These are phyloP conservation scores for Rhizopogon roseolus DNA, from an alignment of 768 basidiomycete genomes.

Conservation along the genomic window DNA sequence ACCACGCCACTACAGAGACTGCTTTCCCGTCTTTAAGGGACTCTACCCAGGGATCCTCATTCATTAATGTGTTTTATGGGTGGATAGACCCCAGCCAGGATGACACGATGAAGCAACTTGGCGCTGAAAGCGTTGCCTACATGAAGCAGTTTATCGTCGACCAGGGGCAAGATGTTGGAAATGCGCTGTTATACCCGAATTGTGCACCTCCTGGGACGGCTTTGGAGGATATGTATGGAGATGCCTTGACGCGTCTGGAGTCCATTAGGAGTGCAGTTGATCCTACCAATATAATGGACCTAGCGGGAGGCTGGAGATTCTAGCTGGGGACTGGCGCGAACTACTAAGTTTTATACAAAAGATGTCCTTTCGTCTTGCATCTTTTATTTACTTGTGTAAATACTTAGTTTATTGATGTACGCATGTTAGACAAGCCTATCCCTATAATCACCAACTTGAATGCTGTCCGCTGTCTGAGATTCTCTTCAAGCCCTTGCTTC, in stretches of 20 bases:
- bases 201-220: slow-evolving; percentile 55
- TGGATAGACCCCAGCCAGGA: slow-evolving; percentile 37
- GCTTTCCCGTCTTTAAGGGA: slow-evolving; percentile 46
- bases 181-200: slow-evolving; percentile 50
- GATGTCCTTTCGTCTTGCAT: no score
- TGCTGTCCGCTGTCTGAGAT: no score
- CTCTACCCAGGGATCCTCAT: slow-evolving; percentile 26
- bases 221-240: slow-evolving; percentile 46
- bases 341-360: no score
- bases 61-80: slow-evolving; percentile 43
- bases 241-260: slow-evolving; percentile 36
- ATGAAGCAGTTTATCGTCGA: slow-evolving; percentile 30
- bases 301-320: slow-evolving; percentile 65
- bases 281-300: slow-evolving; percentile 57
- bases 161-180: slow-evolving; percentile 35
- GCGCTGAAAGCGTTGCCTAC: slow-evolving; percentile 31
- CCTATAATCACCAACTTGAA: no score
- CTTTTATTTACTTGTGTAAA: no score
- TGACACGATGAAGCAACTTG: slow-evolving; percentile 34
- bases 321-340: background rate
- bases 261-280: slow-evolving; percentile 43
- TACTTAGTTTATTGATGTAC: no score
- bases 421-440: no score
- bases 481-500: no score
- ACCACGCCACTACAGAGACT: slow-evolving; percentile 31